Base-by-base conservation (phyloP, 176 grass and related monocot genomes). In the Phoenix dactylifera region DNA sequence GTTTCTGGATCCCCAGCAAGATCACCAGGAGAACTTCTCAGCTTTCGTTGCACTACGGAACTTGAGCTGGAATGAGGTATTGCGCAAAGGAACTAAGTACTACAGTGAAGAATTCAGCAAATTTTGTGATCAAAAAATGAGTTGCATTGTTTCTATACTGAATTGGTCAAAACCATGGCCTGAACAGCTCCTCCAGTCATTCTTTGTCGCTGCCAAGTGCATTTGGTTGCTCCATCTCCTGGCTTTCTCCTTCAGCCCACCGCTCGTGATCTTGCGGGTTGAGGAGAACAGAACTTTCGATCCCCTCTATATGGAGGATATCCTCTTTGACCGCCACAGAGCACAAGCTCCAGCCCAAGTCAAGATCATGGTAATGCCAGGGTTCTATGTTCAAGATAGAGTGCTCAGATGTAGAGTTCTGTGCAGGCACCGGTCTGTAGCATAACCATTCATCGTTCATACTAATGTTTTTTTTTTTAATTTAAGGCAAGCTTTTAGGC, bases 101-200 rank as follows among this genome's bases (percentile, higher is more conserved):
- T 67, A 88, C 78, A 82, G 84, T 4, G 87, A 97, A 32, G 93
- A 91, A 39, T 83, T 97, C 52, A 85, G 83, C 62, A 83, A 70
- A 9, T 97, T 97, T 70, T 97, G 93, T 4, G 93, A 97, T 60
- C 80, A 88, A 56, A 97, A 97, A 72, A 97, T 88, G 93, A 97
- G 87, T 75, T 78, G 83, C 78, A 78, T 97, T 5, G 77, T 88
- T 54, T 80, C 93, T 12, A 74, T 68, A 17, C 76, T 98, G 56
- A 87, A 79, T 72, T 98, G 94, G 94, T 86, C 84, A 1, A 71
- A 70, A 71, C 76, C 94, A 0, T 98, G 94, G 94, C 84, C 84
- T 0, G 94, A 98, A 75, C 87, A 98, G 76, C 76, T 98, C 6
- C 85, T 98, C 50, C 84, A 88, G 69, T 88, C 79, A 64, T 98